Conservation (phyloP, 495 filamentous ascomycete genomes). For the Lophium mytilinum region DNA sequence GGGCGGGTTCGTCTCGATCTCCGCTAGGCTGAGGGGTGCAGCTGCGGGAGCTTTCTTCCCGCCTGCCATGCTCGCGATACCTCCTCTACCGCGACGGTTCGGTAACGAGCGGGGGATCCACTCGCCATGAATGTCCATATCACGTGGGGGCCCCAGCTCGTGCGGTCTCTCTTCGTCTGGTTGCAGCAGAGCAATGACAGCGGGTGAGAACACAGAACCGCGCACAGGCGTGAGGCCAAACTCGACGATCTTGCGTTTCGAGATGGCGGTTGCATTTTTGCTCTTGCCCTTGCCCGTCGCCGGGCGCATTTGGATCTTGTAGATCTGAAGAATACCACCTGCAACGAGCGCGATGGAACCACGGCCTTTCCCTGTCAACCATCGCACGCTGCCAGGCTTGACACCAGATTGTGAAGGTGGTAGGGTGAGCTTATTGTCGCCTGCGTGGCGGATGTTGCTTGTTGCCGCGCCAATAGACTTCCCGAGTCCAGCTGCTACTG, state of each 20-base stretch:
- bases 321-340: constrained; percentile 23
- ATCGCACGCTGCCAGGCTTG: constrained; percentile 19
- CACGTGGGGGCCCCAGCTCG: too few species aligned
- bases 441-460: constrained; percentile 68
- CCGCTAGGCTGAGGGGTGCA: constrained; percentile 60
- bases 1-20: constrained; percentile 86
- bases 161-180: constrained; percentile 6
- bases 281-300: constrained; percentile 22
- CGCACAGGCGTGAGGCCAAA: constrained; percentile 17
- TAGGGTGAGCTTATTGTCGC: constrained; percentile 75
- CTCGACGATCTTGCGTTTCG: constrained; percentile 23
- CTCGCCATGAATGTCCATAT: constrained; percentile 16
- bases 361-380: constrained; percentile 26
- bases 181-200: constrained; percentile 10
- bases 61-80: not conserved
- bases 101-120: constrained; percentile 22
- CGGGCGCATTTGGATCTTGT: constrained; percentile 18
- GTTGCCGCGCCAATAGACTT: constrained; percentile 77
- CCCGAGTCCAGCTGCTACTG: constrained; percentile 72
- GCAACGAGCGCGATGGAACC: constrained; percentile 24
- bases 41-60: not conserved
- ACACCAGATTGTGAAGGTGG: constrained; percentile 24
- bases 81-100: constrained; percentile 1
- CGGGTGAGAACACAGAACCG: constrained; percentile 17
- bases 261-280: constrained; percentile 17